phyloP scores from a whole-genome alignment of 2,329 filamentous ascomycete genomes.

The Cytospora schulzeri region DNA sequence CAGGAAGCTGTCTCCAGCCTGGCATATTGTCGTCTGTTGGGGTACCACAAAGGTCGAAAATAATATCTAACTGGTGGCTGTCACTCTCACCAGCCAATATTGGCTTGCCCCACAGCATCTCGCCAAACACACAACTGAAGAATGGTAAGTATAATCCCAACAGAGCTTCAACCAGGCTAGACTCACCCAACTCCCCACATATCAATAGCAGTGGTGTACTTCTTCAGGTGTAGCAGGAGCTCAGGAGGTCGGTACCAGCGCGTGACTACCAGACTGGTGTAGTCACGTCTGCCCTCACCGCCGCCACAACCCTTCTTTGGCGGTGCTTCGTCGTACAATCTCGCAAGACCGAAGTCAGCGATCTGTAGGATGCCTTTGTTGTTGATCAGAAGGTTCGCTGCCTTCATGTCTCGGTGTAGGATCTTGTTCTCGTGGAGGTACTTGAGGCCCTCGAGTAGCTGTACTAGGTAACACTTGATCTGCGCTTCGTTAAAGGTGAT shows the following conservation, averaged over 20 bases:
- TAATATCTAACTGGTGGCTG: slow-evolving; percentile 84
- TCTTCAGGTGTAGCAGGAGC: slow-evolving; percentile 81
- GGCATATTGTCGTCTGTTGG: slow-evolving; percentile 93
- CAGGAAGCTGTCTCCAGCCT: slow-evolving; percentile 80
- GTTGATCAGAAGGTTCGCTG: slow-evolving; percentile 94
- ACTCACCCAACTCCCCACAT: slow-evolving; percentile 95
- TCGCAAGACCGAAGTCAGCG: slow-evolving; percentile 92
- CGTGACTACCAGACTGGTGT: slow-evolving; percentile 95
- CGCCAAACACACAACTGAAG: slow-evolving; percentile 88
- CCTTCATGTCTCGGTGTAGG: slow-evolving; percentile 97
- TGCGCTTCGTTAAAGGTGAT: slow-evolving; percentile 86
- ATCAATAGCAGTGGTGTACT: slow-evolving; percentile 97
- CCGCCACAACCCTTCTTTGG: slow-evolving; percentile 77
- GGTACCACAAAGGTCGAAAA: slow-evolving; percentile 89
- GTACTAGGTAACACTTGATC: slow-evolving; percentile 97
- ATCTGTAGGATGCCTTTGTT: slow-evolving; percentile 94
- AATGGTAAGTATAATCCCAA: slow-evolving; percentile 30
- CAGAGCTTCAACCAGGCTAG: neutral
- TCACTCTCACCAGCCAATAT: slow-evolving; percentile 91
- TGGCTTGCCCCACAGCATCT: slow-evolving; percentile 93
- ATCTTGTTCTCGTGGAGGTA: slow-evolving; percentile 92
- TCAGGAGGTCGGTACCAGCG: slow-evolving; percentile 97
- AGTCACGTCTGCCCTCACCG: slow-evolving; percentile 84
- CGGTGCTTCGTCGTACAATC: slow-evolving; percentile 85
- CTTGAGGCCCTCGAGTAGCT: slow-evolving; percentile 83